Conservation (phyloP, 768 basidiomycete genomes). For the Podaxis mareebaensis region DNA sequence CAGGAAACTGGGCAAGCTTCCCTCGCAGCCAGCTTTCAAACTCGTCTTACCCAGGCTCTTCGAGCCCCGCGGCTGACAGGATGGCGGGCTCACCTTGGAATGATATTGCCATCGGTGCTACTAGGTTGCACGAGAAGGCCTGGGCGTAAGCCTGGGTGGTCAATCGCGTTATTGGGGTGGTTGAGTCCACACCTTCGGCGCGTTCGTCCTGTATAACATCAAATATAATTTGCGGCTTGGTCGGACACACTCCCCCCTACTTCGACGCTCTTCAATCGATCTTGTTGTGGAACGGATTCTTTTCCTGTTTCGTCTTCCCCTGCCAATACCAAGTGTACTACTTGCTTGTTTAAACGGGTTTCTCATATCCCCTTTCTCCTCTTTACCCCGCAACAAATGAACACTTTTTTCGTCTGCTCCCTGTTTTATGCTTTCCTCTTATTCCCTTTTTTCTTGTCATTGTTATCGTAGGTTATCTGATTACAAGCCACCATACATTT, state of each 20-base stretch:
- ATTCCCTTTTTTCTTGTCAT: conserved; percentile 21
- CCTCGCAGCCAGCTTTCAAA: conserved; percentile 52
- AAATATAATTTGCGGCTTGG: conserved; percentile 9
- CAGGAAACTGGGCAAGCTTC: conserved; percentile 76
- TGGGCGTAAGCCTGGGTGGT: conserved; percentile 43
- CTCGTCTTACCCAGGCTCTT: conserved; percentile 48
- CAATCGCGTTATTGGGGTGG: neutral
- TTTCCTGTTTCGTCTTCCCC: neutral
- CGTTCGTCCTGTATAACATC: conserved; percentile 10
- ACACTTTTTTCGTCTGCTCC: conserved; percentile 2
- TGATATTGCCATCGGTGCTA: conserved; percentile 46
- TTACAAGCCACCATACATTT: conserved; percentile 41
- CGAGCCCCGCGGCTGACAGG: conserved; percentile 59
- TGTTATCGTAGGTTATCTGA: conserved; percentile 26
- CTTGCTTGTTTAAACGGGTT: conserved; percentile 2
- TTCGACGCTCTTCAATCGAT: neutral
- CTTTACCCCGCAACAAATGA: conserved; percentile 4
- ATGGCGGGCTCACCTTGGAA: conserved; percentile 63
- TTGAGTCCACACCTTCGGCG: neutral
- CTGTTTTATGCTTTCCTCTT: conserved; percentile 13
- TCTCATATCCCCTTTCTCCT: neutral
- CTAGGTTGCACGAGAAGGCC: conserved; percentile 57
- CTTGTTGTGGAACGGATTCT: conserved; percentile 9
- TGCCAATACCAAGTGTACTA: conserved; percentile 12
- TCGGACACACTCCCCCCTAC: conserved; percentile 4